A percentile compares a stretch with the other conserved stretches of the same genome.
phyloP scores from a whole-genome alignment of 2,329 filamentous ascomycete species.

The Purpureocillium lavendulum region DNA sequence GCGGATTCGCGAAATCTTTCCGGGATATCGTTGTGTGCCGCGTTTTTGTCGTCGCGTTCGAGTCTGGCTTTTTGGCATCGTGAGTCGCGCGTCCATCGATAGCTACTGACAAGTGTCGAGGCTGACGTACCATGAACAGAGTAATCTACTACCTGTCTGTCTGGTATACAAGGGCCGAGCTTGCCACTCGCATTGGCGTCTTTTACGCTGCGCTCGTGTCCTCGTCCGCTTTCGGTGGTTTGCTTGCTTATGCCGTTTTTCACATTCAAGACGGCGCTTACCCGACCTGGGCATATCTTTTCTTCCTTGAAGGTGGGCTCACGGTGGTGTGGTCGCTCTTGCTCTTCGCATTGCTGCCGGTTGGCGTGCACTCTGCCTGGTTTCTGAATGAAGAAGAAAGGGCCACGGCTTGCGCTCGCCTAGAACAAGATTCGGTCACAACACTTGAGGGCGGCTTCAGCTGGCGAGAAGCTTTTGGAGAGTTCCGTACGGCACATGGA shows the following conservation, averaged over 20 bases:
- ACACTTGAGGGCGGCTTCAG: not conserved
- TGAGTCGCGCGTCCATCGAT: too few species aligned
- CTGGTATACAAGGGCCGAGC: conserved; percentile 5
- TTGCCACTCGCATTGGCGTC: conserved; percentile 4
- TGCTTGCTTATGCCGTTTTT: conserved; percentile 1
- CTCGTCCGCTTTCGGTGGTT: conserved; percentile 2
- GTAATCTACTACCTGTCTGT: conserved; percentile 5
- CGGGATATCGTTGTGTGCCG: too few species aligned
- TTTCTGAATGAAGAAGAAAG: conserved; percentile 3
- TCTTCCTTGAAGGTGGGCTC: conserved; percentile 3
- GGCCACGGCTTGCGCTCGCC: not conserved
- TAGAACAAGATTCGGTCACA: conserved; percentile 2
- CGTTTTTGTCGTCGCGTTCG: too few species aligned
- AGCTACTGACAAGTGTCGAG: not conserved
- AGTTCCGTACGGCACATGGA: not conserved
- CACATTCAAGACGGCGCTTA: not conserved
- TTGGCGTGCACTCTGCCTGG: conserved; percentile 1
- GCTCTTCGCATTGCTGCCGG: conserved; percentile 1
- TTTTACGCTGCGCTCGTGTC: conserved; percentile 5
- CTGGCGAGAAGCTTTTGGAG: not conserved
- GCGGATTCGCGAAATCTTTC: too few species aligned
- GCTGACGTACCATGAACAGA: not conserved
- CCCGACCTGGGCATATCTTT: conserved; percentile 2
- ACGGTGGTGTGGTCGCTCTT: not conserved
- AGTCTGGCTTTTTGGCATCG: too few species aligned